Base-by-base conservation (phyloP, 805 yeast genomes). In the Kodamaea laetipori region DNA sequence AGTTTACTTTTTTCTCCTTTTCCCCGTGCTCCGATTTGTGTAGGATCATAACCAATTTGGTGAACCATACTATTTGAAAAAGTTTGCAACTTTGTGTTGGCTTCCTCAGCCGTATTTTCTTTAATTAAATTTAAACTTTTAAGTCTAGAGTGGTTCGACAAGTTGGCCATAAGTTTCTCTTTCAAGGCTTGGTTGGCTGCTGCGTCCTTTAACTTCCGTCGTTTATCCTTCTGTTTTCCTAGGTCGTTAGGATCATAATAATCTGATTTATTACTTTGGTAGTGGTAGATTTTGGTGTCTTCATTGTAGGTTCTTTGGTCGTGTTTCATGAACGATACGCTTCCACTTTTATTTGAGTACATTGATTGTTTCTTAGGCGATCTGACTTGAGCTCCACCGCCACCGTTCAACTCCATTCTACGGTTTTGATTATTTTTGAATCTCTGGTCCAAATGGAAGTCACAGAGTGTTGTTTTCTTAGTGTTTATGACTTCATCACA, bases 381-480 rank as follows among this genome's bases (percentile, higher is more conserved):
- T 53, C 80, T 74, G 63, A 78, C 60, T 45, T 81, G 64, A 46
- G 75, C 69, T 47, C 78, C 66, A 11, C 86, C 78, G 46, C 78
- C 66, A n/a, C 86, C 77, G 60, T 81, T 86, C 42, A 92, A 69
- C 60, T 90, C 98, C 70, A 88, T 77, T 48, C 98, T 69, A 48
- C 77, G 73, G n/a, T 81, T 73, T 15, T 79, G 75, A 0, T 77
- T 62, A 35, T 71, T 71, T 34, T 75, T 72, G 43, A 80, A 68
- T 34, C 78, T 71, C 37, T 72, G 51, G 48, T 87, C 92, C 12
- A 76, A 68, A 56, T 90, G 98, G 54, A 67, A 88, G 9, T 80
- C 81, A 62, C 98, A 90, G 46, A 78, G 74, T 17, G 73, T 76
- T 4, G 77, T 66, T 31, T 69, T 71, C 6, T 74, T 63, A 15